A percentile compares a stretch with the other conserved stretches of the same genome.
Evolutionary conservation across 1,139 yeast species (phyloP).

Genomic region (Blastobotrys aristatus): DNA sequence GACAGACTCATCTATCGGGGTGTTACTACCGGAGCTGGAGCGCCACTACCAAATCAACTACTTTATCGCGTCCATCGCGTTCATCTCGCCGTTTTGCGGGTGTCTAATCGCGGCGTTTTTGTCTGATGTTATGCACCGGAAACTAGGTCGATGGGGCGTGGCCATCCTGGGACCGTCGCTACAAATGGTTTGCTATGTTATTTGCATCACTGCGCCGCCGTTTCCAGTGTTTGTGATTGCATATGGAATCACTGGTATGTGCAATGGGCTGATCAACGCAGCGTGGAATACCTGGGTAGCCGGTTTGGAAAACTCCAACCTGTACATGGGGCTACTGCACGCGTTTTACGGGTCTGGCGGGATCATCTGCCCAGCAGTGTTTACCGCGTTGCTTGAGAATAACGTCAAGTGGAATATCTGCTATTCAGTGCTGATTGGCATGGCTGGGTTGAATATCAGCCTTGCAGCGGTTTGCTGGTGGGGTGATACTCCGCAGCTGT

Average conservation of each 20-base stretch:
- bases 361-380: slow-evolving; percentile 51
- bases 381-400: slow-evolving; percentile 45
- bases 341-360: slow-evolving; percentile 63
- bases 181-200: slow-evolving; percentile 39
- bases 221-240: slow-evolving; percentile 43
- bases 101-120: slow-evolving; percentile 36
- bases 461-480: slow-evolving; percentile 16
- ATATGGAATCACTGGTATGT: slow-evolving; percentile 55
- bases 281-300: slow-evolving; percentile 53
- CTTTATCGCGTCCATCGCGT: slow-evolving; percentile 26
- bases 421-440: slow-evolving; percentile 41
- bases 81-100: slow-evolving; percentile 32
- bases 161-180: slow-evolving; percentile 37
- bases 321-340: slow-evolving; percentile 49
- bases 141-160: slow-evolving; percentile 41
- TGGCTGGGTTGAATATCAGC: slow-evolving; percentile 32
- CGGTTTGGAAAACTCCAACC: slow-evolving; percentile 44
- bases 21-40: slow-evolving; percentile 22
- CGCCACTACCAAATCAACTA: slow-evolving; percentile 25
- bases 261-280: slow-evolving; percentile 49
- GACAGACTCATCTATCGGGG: slow-evolving; percentile 26
- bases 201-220: slow-evolving; percentile 40
- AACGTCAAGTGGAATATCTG: slow-evolving; percentile 51
- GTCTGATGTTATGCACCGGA: slow-evolving; percentile 35
- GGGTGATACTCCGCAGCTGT: slow-evolving; percentile 17